A percentile compares a stretch with the other conserved stretches of the same genome.
Evolutionary conservation across 331 rosid genomes (phyloP).

Genomic region (Erythrophleum ivorense): DNA sequence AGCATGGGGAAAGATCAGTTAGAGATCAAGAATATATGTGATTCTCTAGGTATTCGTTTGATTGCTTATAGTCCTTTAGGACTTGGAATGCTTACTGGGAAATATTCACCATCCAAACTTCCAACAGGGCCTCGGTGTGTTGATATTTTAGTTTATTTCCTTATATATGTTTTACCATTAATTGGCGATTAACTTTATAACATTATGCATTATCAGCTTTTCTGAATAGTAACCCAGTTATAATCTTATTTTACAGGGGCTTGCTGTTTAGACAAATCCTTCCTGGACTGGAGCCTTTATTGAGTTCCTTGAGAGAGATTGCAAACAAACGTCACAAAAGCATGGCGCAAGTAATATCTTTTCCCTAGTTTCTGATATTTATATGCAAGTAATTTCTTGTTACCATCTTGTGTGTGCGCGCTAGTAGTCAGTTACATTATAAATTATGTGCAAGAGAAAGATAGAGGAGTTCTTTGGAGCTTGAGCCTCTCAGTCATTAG

Average conservation of each 20-base stretch:
- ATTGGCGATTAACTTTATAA: background rate
- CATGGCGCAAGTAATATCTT: constrained; percentile 65
- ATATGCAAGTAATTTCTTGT: constrained; percentile 1
- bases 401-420: background rate
- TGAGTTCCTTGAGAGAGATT: constrained; percentile 65
- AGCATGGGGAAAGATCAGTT: constrained; percentile 87
- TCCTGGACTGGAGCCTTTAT: constrained; percentile 82
- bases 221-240: background rate
- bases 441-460: too few relatives aligned
- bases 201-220: constrained; percentile 20
- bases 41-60: constrained; percentile 79
- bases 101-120: constrained; percentile 76
- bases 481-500: too few relatives aligned
- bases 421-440: background rate
- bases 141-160: constrained; percentile 2
- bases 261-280: constrained; percentile 84
- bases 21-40: constrained; percentile 82
- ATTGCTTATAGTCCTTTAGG: constrained; percentile 98
- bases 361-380: background rate
- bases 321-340: constrained; percentile 77
- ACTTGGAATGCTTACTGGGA: constrained; percentile 99
- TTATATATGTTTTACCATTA: background rate
- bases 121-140: constrained; percentile 90
- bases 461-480: too few relatives aligned
- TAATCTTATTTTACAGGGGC: constrained; percentile 50